These are phyloP conservation scores for Loxodes magnus DNA, from an alignment of 73 alveolate species.

Conservation along the genomic window DNA sequence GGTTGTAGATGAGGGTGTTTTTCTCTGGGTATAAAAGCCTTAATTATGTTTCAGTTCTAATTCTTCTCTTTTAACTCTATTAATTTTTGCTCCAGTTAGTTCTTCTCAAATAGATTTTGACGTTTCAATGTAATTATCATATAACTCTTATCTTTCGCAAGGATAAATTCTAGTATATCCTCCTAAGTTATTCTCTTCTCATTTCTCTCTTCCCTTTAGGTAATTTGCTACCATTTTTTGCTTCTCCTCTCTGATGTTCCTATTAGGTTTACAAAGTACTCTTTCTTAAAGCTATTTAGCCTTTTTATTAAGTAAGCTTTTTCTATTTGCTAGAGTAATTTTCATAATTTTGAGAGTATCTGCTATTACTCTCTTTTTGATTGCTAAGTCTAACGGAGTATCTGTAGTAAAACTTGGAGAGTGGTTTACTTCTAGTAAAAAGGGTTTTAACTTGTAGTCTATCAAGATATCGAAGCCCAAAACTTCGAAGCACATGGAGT, in stretches of 20 bases:
- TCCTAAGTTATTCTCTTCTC: conserved; percentile 9
- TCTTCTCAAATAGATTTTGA: conserved; percentile 1
- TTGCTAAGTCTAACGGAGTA: conserved; percentile 11
- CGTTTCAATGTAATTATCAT: conserved; percentile 1
- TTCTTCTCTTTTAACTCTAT: no score
- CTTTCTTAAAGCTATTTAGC: not conserved
- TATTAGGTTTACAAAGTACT: not conserved
- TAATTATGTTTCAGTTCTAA: no score
- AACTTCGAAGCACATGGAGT: conserved; percentile 20
- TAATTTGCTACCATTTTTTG: not conserved
- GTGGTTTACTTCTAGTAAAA: conserved; percentile 21
- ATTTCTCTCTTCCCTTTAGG: conserved; percentile 4
- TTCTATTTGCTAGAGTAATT: not conserved
- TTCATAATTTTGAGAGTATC: conserved; percentile 1
- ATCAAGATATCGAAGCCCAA: conserved; percentile 6
- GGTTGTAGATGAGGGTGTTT: no score
- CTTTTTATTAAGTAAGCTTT: not conserved
- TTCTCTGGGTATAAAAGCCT: no score
- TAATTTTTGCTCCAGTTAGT: not conserved
- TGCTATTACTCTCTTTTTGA: not conserved
- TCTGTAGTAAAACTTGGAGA: conserved; percentile 14
- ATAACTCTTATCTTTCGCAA: not conserved
- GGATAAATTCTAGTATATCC: conserved; percentile 12
- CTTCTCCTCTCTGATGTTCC: not conserved
- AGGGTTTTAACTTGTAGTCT: conserved; percentile 3